phyloP scores from a whole-genome alignment of 768 basidiomycete species.

The Mycena sanguinolenta region DNA sequence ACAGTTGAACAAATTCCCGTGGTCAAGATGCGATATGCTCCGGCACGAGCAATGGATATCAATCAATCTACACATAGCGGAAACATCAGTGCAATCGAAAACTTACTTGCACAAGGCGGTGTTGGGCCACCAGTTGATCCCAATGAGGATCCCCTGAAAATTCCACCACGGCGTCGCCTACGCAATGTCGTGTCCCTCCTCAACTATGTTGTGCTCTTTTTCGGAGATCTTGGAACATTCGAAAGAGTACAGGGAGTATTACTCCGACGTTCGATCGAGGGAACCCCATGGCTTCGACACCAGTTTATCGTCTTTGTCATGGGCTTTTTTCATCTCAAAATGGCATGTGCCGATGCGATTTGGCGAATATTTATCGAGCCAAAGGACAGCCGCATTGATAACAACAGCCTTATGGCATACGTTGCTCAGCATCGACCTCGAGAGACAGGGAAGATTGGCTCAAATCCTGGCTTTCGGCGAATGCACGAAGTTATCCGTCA shows the following conservation, averaged over 20 bases:
- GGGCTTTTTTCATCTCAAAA: too few species aligned
- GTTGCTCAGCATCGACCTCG: slow-evolving; percentile 43
- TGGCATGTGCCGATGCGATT: slow-evolving; percentile 42
- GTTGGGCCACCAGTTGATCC: slow-evolving; percentile 32
- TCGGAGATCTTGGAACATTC: slow-evolving; percentile 46
- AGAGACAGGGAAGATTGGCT: slow-evolving; percentile 46
- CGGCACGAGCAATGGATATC: slow-evolving; percentile 40
- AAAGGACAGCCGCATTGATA: slow-evolving; percentile 30
- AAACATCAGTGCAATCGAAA: slow-evolving; percentile 39
- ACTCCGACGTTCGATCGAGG: slow-evolving; percentile 42
- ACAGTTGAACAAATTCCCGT: slow-evolving; percentile 44
- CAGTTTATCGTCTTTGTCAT: slow-evolving; percentile 49
- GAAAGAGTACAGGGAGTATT: slow-evolving; percentile 43
- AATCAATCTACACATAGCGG: slow-evolving; percentile 39
- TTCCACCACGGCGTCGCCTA: slow-evolving; percentile 7
- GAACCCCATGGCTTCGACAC: slow-evolving; percentile 43
- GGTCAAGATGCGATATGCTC: slow-evolving; percentile 35
- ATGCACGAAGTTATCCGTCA: slow-evolving; percentile 50
- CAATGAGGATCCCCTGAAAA: slow-evolving; percentile 34
- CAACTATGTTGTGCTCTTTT: slow-evolving; percentile 9
- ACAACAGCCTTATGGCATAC: slow-evolving; percentile 38
- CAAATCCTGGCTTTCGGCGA: slow-evolving; percentile 54
- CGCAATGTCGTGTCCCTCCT: slow-evolving; percentile 39
- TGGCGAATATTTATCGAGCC: slow-evolving; percentile 41
- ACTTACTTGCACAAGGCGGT: slow-evolving; percentile 38